phyloP scores from a whole-genome alignment of 768 basidiomycete species.

The Mycena floridula region DNA sequence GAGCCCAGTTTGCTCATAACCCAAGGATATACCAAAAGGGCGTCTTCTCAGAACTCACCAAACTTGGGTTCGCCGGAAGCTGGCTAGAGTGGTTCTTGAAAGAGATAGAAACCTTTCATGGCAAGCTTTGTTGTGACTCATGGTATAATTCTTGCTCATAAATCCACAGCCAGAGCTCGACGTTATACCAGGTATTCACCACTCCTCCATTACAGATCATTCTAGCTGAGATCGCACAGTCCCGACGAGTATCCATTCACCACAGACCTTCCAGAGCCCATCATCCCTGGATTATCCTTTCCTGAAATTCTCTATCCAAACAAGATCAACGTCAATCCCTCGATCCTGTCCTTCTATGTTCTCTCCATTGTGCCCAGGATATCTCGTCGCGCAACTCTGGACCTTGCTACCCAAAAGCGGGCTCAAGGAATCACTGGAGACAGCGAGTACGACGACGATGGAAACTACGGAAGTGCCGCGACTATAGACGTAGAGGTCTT shows the following conservation, averaged over 20 bases:
- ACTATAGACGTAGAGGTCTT: conserved; percentile 94
- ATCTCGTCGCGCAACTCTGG: conserved; percentile 62
- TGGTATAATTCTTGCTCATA: conserved; percentile 3
- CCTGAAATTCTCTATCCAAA: conserved; percentile 77
- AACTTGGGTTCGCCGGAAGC: conserved; percentile 71
- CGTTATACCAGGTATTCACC: conserved; percentile 78
- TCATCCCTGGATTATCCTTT: conserved; percentile 68
- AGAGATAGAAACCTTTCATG: conserved; percentile 93
- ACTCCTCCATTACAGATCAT: not conserved
- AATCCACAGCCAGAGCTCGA: conserved; percentile 78
- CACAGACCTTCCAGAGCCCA: conserved; percentile 68
- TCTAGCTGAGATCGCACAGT: conserved; percentile 32
- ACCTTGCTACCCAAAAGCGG: conserved; percentile 60
- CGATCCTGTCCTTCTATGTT: conserved; percentile 88
- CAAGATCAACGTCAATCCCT: conserved; percentile 77
- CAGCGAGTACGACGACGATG: conserved; percentile 83
- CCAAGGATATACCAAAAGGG: conserved; percentile 80
- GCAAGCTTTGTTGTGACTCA: conserved; percentile 36
- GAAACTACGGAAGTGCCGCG: conserved; percentile 95
- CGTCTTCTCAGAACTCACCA: conserved; percentile 71
- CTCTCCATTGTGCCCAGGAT: conserved; percentile 86
- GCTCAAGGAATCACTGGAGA: conserved; percentile 60
- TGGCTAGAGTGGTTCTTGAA: conserved; percentile 98
- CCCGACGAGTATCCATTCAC: conserved; percentile 99
- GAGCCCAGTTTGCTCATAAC: conserved; percentile 95